Evolutionary conservation across 148 eudicot genomes (phyloP).

Genomic region (Rhododendron williamsianum): DNA sequence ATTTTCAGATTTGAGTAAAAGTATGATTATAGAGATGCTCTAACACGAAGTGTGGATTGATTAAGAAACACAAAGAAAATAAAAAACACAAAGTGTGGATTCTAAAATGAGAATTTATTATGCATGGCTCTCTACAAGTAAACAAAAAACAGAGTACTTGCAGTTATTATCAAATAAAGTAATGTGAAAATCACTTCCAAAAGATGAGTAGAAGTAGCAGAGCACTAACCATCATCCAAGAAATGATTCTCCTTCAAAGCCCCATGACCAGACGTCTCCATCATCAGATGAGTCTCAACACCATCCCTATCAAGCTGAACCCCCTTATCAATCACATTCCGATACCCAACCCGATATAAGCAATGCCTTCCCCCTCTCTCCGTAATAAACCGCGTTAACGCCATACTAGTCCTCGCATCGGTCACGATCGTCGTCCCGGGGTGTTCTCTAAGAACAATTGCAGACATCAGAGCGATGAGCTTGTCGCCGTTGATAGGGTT

Average conservation of each 20-base stretch:
- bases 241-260: constrained; percentile 87
- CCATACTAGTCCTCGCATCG: constrained; percentile 87
- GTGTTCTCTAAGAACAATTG: constrained; percentile 74
- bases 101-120: background rate
- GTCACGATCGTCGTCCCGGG: constrained; percentile 74
- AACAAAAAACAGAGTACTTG: background rate
- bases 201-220: background rate
- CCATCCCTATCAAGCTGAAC: constrained; percentile 58
- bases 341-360: constrained; percentile 78
- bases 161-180: background rate
- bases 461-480: constrained; percentile 73
- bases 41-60: background rate
- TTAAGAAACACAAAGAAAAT: background rate
- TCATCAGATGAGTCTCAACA: constrained; percentile 72
- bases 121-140: background rate
- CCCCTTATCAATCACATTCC: constrained; percentile 94
- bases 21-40: background rate
- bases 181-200: background rate
- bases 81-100: background rate
- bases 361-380: constrained; percentile 71
- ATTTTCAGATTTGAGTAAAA: background rate
- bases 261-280: constrained; percentile 92
- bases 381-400: constrained; percentile 54
- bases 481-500: constrained; percentile 80
- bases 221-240: constrained; percentile 78